Percentiles rank a stretch among this genome's conserved stretches.
Conservation (phyloP, 441 rosid genomes). For the Corymbia calophylla region DNA sequence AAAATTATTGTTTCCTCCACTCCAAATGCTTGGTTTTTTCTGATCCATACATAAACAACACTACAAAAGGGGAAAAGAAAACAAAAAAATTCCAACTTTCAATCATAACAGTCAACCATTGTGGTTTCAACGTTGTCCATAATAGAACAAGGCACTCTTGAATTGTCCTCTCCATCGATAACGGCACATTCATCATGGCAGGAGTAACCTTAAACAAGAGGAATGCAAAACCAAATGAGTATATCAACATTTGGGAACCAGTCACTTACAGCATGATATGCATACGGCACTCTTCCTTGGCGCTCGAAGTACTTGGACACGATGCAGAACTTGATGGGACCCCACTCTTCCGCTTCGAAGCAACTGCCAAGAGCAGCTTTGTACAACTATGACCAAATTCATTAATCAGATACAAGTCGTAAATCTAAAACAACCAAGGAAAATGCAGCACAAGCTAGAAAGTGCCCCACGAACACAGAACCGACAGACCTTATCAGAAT, state of each 20-base stretch:
- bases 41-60: background rate
- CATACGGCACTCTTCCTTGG: conserved; percentile 84
- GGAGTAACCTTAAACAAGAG: background rate
- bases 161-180: background rate
- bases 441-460: background rate
- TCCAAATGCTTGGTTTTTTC: background rate
- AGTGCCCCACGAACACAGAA: background rate
- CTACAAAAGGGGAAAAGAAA: background rate
- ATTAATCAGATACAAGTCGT: background rate
- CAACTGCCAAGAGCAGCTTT: conserved; percentile 86
- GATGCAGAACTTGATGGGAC: conserved; percentile 67
- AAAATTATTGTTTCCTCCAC: background rate
- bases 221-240: background rate
- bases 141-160: background rate
- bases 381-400: conserved; percentile 43
- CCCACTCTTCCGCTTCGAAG: conserved; percentile 89
- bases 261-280: conserved; percentile 72
- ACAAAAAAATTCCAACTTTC: background rate
- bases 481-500: conserved; percentile 54
- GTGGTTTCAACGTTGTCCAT: background rate
- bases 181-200: background rate
- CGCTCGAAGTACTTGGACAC: conserved; percentile 93
- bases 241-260: background rate
- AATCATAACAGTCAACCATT: background rate
- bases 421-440: background rate